These are phyloP conservation scores for Eutreptiella sp. DNA, from an alignment of 208 protist genomes.

Conservation along the genomic window DNA sequence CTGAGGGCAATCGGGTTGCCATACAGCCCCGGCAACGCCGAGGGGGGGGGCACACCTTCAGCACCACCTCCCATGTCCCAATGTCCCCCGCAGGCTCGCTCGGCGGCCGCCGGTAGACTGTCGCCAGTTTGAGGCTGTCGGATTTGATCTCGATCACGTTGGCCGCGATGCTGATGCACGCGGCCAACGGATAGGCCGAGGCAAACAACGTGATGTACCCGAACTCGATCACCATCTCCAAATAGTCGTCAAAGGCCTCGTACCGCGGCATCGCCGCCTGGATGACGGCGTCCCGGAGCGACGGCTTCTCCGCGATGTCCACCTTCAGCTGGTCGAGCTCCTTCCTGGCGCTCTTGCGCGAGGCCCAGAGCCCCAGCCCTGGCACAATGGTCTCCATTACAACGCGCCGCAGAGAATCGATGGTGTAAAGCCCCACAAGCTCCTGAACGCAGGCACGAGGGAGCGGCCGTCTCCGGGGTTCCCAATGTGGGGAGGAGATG, in stretches of 20 bases:
- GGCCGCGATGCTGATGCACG: constrained; percentile 49
- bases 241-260: constrained; percentile 59
- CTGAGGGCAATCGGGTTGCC: too few species aligned
- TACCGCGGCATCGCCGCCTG: constrained; percentile 47
- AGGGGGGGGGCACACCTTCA: too few species aligned
- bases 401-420: constrained; percentile 44
- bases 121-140: constrained; percentile 58
- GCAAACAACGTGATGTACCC: constrained; percentile 63
- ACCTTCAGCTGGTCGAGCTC: constrained; percentile 2
- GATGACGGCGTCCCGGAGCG: neutral
- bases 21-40: too few species aligned
- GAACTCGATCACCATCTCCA: constrained; percentile 68
- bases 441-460: too few species aligned
- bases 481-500: too few species aligned
- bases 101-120: constrained; percentile 46
- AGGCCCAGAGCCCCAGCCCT: too few species aligned
- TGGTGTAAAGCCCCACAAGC: constrained; percentile 45
- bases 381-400: constrained; percentile 52
- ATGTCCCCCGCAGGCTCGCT: constrained; percentile 28
- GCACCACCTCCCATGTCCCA: constrained; percentile 47
- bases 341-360: neutral
- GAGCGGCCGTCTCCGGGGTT: too few species aligned
- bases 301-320: neutral
- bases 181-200: constrained; percentile 51
- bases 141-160: constrained; percentile 59